Percentiles rank a stretch among this genome's conserved stretches.
phyloP scores from a whole-genome alignment of 805 yeast species.

The Lipomyces yamanashiensis region DNA sequence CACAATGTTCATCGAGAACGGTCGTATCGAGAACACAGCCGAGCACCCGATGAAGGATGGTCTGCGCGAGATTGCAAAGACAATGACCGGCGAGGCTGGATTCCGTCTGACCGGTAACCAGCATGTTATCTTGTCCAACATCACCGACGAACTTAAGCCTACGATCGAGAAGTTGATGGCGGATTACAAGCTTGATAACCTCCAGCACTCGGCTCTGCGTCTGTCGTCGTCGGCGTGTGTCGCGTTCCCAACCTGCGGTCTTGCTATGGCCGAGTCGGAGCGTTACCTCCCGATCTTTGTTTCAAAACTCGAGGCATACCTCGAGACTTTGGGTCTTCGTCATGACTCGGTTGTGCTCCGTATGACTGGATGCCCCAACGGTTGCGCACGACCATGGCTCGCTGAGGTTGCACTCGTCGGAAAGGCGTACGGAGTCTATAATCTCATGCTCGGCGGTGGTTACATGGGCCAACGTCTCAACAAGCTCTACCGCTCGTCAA shows the following conservation, averaged over 20 bases:
- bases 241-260: conserved; percentile 97
- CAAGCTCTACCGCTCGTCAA: conserved; percentile 83
- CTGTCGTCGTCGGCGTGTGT: conserved; percentile 95
- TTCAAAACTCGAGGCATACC: conserved; percentile 77
- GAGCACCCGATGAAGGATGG: conserved; percentile 91
- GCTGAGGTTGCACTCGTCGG: conserved; percentile 97
- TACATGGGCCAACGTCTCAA: conserved; percentile 90
- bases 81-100: conserved; percentile 72
- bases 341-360: conserved; percentile 95
- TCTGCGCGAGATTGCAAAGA: conserved; percentile 74
- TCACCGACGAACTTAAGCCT: conserved; percentile 69
- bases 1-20: conserved; percentile 93
- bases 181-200: conserved; percentile 80
- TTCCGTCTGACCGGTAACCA: conserved; percentile 96
- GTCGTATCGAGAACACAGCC: conserved; percentile 91
- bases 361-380: conserved; percentile 99
- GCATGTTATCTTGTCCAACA: conserved; percentile 77
- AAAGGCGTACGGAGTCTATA: conserved; percentile 91
- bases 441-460: conserved; percentile 94
- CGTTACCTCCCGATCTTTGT: conserved; percentile 84
- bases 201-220: conserved; percentile 80
- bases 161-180: conserved; percentile 66
- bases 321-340: conserved; percentile 90
- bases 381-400: conserved; percentile 98
- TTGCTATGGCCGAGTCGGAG: conserved; percentile 98